These are phyloP conservation scores for Claviceps sp. DNA, from an alignment of 2,329 filamentous ascomycete species.

Conservation along the genomic window DNA sequence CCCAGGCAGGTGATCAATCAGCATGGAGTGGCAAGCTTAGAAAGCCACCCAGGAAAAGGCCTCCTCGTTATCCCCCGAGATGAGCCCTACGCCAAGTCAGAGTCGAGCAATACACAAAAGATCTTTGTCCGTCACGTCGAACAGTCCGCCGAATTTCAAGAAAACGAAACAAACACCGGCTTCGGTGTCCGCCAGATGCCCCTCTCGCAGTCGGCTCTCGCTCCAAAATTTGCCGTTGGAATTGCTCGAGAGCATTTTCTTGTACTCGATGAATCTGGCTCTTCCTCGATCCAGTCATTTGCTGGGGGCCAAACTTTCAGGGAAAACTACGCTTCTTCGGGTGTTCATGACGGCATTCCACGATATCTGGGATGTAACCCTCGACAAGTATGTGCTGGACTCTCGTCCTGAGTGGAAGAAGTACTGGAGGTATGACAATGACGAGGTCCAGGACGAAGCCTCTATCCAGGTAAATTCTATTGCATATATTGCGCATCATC, in stretches of 20 bases:
- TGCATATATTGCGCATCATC: no score
- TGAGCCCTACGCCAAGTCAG: slow-evolving; percentile 36
- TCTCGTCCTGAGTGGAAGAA: no score
- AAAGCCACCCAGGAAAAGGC: neutral
- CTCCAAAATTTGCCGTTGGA: slow-evolving; percentile 34
- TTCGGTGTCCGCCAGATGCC: no score
- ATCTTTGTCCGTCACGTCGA: slow-evolving; percentile 6
- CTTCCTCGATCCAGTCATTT: slow-evolving; percentile 22
- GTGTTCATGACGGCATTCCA: no score
- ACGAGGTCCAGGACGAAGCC: no score
- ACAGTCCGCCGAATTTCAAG: slow-evolving; percentile 3
- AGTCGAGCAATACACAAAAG: slow-evolving; percentile 31
- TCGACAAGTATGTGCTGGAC: no score
- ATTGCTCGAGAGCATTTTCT: slow-evolving; percentile 38
- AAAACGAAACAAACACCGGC: slow-evolving; percentile 13
- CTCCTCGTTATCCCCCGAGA: slow-evolving; percentile 10
- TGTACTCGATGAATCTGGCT: slow-evolving; percentile 22
- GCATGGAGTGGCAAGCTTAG: no score
- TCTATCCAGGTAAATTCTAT: no score
- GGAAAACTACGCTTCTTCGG: slow-evolving; percentile 20
- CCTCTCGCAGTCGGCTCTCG: slow-evolving; percentile 9
- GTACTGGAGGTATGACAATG: no score
- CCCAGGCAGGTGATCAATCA: no score
- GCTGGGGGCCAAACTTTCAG: slow-evolving; percentile 34
- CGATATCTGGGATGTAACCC: no score